Percentiles rank a stretch among this genome's conserved stretches.
phyloP scores from a whole-genome alignment of 2,329 filamentous ascomycete genomes.

The Talaromyces sp. region DNA sequence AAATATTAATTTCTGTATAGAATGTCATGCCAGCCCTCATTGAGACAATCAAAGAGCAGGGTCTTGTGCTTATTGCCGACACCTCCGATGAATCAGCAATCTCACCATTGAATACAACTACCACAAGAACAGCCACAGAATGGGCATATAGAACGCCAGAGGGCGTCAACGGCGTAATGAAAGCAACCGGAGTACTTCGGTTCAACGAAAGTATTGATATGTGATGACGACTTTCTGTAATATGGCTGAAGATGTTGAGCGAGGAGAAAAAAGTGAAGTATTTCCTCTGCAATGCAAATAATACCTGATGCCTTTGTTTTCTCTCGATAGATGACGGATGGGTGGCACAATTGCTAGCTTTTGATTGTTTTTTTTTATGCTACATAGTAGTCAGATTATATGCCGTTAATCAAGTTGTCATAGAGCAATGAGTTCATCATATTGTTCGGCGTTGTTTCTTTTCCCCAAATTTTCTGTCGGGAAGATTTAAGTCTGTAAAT shows the following conservation, averaged over 20 bases:
- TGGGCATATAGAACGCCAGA: constrained; percentile 60
- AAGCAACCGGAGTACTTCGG: constrained; percentile 78
- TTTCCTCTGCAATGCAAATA: not conserved
- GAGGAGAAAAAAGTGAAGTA: not conserved
- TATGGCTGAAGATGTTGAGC: too few relatives aligned
- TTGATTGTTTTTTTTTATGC: constrained; percentile 20
- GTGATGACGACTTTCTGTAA: constrained; percentile 30
- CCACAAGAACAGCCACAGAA: constrained; percentile 34
- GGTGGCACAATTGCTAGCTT: constrained; percentile 3
- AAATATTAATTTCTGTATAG: constrained; percentile 43
- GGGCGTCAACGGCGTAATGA: constrained; percentile 83
- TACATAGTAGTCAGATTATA: constrained; percentile 1
- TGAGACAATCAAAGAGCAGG: constrained; percentile 90
- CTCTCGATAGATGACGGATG: constrained; percentile 8
- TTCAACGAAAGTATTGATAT: constrained; percentile 91
- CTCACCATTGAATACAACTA: constrained; percentile 23
- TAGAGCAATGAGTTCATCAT: constrained; percentile 1
- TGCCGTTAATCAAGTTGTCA: not conserved
- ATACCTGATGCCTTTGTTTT: constrained; percentile 12
- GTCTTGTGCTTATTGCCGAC: constrained; percentile 86
- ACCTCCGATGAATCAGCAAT: constrained; percentile 59
- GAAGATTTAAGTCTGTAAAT: not conserved
- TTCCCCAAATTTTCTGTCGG: not conserved
- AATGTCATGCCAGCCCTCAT: constrained; percentile 90
- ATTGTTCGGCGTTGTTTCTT: not conserved